A percentile compares a stretch with the other conserved stretches of the same genome.
Evolutionary conservation across 441 rosid species (phyloP).

Genomic region (Raphanus hybrid): DNA sequence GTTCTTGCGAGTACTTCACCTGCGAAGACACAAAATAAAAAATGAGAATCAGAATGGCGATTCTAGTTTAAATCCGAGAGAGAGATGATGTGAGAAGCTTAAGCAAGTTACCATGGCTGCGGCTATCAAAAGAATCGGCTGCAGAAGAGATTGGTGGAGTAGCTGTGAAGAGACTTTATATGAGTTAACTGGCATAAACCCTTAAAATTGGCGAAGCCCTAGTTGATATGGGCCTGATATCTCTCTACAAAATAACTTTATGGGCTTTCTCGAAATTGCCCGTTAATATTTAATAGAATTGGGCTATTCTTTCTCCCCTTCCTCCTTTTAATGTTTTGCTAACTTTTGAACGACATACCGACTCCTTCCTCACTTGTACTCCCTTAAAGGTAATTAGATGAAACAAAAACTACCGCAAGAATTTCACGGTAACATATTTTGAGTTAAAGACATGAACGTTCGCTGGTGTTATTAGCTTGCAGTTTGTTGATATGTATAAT

Average conservation of each 20-base stretch:
- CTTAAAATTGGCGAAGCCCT: slow-evolving; percentile 19
- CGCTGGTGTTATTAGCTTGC: too few relatives aligned
- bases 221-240: neutral
- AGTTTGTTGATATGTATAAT: neutral
- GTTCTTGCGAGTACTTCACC: slow-evolving; percentile 82
- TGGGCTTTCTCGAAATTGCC: neutral
- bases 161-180: neutral
- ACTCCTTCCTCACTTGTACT: too few relatives aligned
- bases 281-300: too few relatives aligned
- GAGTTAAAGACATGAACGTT: too few relatives aligned
- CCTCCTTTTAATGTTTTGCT: too few relatives aligned
- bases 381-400: too few relatives aligned
- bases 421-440: too few relatives aligned
- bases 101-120: slow-evolving; percentile 40
- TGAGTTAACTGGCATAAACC: slow-evolving; percentile 27
- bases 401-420: too few relatives aligned
- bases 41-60: neutral
- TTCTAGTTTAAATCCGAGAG: neutral
- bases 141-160: slow-evolving; percentile 7
- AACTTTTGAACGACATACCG: too few relatives aligned
- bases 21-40: slow-evolving; percentile 11
- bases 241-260: neutral
- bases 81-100: neutral
- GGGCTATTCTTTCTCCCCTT: too few relatives aligned
- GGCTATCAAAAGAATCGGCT: slow-evolving; percentile 30